phyloP scores from a whole-genome alignment of 2,329 filamentous ascomycete genomes.

The Ophiostoma perfectum region DNA sequence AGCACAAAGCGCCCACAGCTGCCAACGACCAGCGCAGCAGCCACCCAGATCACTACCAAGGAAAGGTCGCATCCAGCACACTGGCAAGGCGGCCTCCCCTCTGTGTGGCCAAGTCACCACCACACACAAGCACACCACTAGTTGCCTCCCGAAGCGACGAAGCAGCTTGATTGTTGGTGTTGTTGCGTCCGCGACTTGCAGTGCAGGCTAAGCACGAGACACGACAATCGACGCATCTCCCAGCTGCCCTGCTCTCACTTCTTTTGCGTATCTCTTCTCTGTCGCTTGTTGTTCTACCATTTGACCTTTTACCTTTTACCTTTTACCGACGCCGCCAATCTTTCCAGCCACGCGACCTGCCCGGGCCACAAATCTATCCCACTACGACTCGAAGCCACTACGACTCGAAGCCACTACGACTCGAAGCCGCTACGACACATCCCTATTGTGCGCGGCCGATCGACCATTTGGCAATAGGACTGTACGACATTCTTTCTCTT shows the following conservation, averaged over 20 bases:
- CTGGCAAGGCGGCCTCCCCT: constrained; percentile 10
- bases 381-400: constrained; percentile 3
- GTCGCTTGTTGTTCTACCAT: neutral
- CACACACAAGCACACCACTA: neutral
- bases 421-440: neutral
- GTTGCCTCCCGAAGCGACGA: neutral
- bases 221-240: neutral
- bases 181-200: neutral
- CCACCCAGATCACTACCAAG: neutral
- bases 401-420: neutral
- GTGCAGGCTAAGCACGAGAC: neutral
- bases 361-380: constrained; percentile 10
- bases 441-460: neutral
- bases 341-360: constrained; percentile 12
- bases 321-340: neutral
- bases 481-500: neutral
- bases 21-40: neutral
- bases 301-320: neutral
- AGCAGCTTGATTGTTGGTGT: neutral
- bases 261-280: neutral
- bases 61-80: neutral
- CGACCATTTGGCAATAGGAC: neutral
- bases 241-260: too few relatives aligned
- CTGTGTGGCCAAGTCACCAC: neutral
- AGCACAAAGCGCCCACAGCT: neutral